phyloP scores from a whole-genome alignment of 2,329 filamentous ascomycete species.

The Alternaria infectoria region DNA sequence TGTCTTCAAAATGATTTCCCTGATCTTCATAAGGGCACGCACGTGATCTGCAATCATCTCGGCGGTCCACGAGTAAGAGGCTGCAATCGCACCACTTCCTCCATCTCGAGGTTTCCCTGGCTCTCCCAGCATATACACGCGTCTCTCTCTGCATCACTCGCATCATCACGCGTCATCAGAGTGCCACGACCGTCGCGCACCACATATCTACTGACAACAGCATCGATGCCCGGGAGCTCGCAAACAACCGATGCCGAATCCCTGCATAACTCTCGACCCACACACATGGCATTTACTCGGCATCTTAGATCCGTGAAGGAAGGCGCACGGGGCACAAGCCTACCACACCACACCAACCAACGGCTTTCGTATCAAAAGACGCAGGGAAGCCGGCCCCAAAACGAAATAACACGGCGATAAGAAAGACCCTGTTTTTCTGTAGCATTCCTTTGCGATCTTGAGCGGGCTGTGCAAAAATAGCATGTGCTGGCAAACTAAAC shows the following conservation, averaged over 20 bases:
- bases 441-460: background rate
- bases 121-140: background rate
- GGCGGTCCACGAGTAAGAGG: background rate
- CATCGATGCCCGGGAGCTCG: background rate
- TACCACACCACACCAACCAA: slow-evolving; percentile 4
- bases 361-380: background rate
- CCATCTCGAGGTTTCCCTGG: background rate
- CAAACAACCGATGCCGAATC: slow-evolving; percentile 1
- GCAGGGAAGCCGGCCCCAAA: background rate
- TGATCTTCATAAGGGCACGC: background rate
- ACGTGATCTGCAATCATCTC: background rate
- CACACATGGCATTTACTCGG: slow-evolving; percentile 13
- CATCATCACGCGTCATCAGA: background rate
- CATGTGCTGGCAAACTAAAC: background rate
- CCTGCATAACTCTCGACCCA: slow-evolving; percentile 6
- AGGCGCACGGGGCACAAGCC: background rate
- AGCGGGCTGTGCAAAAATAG: background rate
- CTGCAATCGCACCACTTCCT: background rate
- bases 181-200: background rate
- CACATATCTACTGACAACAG: background rate
- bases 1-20: background rate
- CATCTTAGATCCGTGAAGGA: slow-evolving; percentile 9
- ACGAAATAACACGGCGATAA: background rate
- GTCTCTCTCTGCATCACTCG: background rate
- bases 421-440: background rate